Conservation (phyloP, 2,329 filamentous ascomycete genomes). For the Juglanconis sp. region DNA sequence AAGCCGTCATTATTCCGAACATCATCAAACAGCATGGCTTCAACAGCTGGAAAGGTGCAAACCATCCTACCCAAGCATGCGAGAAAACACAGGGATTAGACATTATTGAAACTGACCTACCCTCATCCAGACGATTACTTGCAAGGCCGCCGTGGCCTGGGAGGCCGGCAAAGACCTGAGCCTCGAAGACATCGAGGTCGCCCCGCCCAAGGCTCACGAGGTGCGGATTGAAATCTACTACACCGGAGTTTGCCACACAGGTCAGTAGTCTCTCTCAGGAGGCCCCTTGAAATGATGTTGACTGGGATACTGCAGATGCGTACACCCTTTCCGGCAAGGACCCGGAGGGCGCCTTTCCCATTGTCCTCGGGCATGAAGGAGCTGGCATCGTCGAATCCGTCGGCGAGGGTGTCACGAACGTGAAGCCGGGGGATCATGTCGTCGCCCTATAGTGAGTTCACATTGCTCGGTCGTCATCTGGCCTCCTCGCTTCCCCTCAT, state of each 20-base stretch:
- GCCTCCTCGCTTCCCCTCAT: slow-evolving; percentile 7
- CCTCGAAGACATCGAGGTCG: slow-evolving; percentile 91
- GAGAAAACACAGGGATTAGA: neutral
- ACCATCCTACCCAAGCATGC: neutral
- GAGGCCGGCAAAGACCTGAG: slow-evolving; percentile 86
- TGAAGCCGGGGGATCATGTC: slow-evolving; percentile 91
- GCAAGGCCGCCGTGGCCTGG: slow-evolving; percentile 91
- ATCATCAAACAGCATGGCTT: slow-evolving; percentile 5
- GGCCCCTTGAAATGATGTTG: neutral
- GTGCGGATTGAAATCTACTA: slow-evolving; percentile 97
- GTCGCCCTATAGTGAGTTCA: slow-evolving; percentile 74
- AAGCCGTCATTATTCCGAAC: neutral
- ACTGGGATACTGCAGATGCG: slow-evolving; percentile 50
- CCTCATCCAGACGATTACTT: slow-evolving; percentile 12
- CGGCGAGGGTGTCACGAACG: slow-evolving; percentile 90
- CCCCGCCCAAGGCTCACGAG: slow-evolving; percentile 83
- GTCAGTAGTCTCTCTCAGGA: slow-evolving; percentile 18
- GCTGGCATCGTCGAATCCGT: slow-evolving; percentile 90
- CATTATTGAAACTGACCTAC: neutral
- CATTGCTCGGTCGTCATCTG: neutral
- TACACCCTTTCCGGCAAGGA: slow-evolving; percentile 97
- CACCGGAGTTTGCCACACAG: slow-evolving; percentile 96
- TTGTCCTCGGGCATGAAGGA: slow-evolving; percentile 86
- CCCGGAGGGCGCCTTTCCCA: slow-evolving; percentile 89
- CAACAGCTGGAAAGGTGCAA: slow-evolving; percentile 17